A percentile compares a stretch with the other conserved stretches of the same genome.
These are phyloP conservation scores for Apophysomyces ossiformis DNA, from an alignment of 371 early-diverging fungal genomes.

Conservation along the genomic window DNA sequence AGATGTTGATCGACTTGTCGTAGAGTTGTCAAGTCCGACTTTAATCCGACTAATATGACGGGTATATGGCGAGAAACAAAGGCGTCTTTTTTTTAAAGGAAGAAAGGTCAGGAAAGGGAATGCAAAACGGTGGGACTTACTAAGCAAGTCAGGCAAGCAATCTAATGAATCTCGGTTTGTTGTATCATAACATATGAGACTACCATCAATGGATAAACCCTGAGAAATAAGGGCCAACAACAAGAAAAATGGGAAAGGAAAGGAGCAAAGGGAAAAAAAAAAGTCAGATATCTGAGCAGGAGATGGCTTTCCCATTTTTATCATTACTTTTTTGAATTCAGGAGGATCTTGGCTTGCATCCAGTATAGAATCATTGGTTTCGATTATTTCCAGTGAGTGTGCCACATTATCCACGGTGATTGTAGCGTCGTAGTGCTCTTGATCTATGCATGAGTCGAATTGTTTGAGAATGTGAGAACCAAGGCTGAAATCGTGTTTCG, in stretches of 20 bases:
- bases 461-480: not conserved
- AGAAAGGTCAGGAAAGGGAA: not conserved
- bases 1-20: conserved; percentile 33
- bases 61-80: conserved; percentile 39
- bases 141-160: conserved; percentile 40
- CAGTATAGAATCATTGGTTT: conserved; percentile 30
- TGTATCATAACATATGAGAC: conserved; percentile 46
- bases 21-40: conserved; percentile 27
- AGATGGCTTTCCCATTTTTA: conserved; percentile 10
- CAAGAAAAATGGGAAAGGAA: not conserved
- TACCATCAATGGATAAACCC: conserved; percentile 37
- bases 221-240: conserved; percentile 14
- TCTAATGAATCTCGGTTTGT: conserved; percentile 36
- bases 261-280: not conserved
- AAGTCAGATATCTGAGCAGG: not conserved
- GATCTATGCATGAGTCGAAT: conserved; percentile 23
- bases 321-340: conserved; percentile 31
- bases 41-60: conserved; percentile 37
- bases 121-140: conserved; percentile 23
- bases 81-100: conserved; percentile 23
- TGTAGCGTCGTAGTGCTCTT: conserved; percentile 32
- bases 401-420: conserved; percentile 25
- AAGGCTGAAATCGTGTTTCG: too few relatives aligned
- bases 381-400: conserved; percentile 36
- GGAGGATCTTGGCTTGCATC: conserved; percentile 29